Percentiles rank a stretch among this genome's conserved stretches.
These are phyloP conservation scores for Cladosporium sp. DNA, from an alignment of 2,329 filamentous ascomycete species.

Conservation along the genomic window DNA sequence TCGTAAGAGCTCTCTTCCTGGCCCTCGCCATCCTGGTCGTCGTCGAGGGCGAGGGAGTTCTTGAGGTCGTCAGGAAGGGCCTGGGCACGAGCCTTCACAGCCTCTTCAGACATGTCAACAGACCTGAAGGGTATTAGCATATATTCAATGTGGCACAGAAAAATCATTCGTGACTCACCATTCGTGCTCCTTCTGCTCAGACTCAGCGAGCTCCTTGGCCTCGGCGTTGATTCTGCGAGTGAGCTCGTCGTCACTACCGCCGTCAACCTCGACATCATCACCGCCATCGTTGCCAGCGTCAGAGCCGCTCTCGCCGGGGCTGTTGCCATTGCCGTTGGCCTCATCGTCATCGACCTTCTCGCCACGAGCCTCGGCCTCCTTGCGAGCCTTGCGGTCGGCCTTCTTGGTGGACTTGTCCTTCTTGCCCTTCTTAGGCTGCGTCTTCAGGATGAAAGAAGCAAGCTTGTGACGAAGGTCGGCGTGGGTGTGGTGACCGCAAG, in stretches of 20 bases:
- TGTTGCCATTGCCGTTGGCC: conserved; percentile 53
- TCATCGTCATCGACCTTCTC: conserved; percentile 46
- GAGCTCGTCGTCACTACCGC: conserved; percentile 86
- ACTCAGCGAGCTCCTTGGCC: conserved; percentile 66
- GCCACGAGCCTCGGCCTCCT: conserved; percentile 56
- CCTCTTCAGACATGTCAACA: conserved; percentile 92
- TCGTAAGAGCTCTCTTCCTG: conserved; percentile 80
- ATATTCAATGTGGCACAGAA: neutral
- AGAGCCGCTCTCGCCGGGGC: conserved; percentile 63
- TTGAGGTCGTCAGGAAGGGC: conserved; percentile 93
- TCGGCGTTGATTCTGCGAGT: conserved; percentile 67
- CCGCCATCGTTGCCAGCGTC: conserved; percentile 63
- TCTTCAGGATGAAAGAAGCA: conserved; percentile 95
- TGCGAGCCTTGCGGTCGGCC: conserved; percentile 78
- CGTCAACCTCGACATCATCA: conserved; percentile 64
- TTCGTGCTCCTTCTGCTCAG: conserved; percentile 74
- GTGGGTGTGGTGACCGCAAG: conserved; percentile 87
- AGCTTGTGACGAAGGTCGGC: conserved; percentile 94
- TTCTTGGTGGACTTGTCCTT: conserved; percentile 97
- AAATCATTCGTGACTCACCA: conserved; percentile 49
- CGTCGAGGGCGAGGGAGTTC: conserved; percentile 64
- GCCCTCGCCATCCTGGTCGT: conserved; percentile 75
- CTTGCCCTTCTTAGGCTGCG: conserved; percentile 87
- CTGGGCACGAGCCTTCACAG: conserved; percentile 89
- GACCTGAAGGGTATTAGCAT: conserved; percentile 39